phyloP scores from a whole-genome alignment of 1,284 basidiomycete species.

The Hortiboletus rubellus region DNA sequence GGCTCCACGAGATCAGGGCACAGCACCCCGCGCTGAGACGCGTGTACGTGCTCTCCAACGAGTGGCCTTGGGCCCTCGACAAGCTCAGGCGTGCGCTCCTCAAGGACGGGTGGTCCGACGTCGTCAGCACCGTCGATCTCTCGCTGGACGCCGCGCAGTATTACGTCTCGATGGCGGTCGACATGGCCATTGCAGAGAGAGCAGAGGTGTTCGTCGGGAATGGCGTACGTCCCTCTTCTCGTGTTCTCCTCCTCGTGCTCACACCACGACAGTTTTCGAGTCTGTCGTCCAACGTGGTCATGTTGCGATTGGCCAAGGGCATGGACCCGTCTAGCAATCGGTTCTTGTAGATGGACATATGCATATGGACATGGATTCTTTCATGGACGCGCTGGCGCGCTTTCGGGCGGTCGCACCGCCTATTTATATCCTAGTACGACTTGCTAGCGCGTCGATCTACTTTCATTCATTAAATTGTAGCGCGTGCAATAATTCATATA shows the following conservation, averaged over 20 bases:
- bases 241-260: background rate
- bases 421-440: no score
- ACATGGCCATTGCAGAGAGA: conserved; percentile 69
- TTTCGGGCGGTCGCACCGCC: no score
- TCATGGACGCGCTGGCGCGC: no score
- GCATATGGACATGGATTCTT: background rate
- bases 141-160: conserved; percentile 47
- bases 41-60: conserved; percentile 62
- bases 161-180: conserved; percentile 60
- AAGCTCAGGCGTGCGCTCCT: conserved; percentile 46
- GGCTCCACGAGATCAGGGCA: conserved; percentile 41
- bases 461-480: no score
- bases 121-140: conserved; percentile 46
- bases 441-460: no score
- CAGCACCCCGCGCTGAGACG: conserved; percentile 34
- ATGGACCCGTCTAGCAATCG: conserved; percentile 39
- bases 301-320: conserved; percentile 53
- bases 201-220: conserved; percentile 76
- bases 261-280: conserved; percentile 51
- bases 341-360: conserved; percentile 40
- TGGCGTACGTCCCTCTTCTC: conserved; percentile 40
- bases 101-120: conserved; percentile 50
- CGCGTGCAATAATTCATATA: no score
- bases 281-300: conserved; percentile 53
- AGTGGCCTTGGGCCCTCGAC: conserved; percentile 50